Evolutionary conservation across 495 filamentous ascomycete genomes (phyloP).

Genomic region (Podospora australis): DNA sequence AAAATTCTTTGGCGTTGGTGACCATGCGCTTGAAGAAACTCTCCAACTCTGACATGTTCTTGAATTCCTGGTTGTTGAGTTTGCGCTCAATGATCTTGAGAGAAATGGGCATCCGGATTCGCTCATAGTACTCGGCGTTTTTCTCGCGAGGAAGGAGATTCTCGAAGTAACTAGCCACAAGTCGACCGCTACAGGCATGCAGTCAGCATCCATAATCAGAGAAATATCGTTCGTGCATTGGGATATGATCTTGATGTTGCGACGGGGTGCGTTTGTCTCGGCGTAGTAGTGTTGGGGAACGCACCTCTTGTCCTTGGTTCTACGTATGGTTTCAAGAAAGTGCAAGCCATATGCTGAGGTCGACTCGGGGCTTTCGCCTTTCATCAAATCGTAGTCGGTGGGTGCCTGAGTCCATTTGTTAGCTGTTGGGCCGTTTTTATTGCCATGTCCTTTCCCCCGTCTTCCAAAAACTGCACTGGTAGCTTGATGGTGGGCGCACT

Average conservation of each 20-base stretch:
- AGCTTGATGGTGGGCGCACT: no score
- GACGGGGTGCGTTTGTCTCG: no score
- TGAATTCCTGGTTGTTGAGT: constrained; percentile 56
- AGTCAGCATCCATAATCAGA: constrained; percentile 6
- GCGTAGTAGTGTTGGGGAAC: constrained; percentile 7
- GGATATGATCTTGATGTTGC: no score
- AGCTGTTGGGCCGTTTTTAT: constrained; percentile 9
- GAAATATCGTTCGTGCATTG: no score
- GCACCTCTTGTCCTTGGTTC: constrained; percentile 67
- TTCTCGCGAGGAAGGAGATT: constrained; percentile 55
- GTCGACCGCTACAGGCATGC: constrained; percentile 48
- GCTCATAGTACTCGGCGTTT: constrained; percentile 66
- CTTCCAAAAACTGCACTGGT: no score
- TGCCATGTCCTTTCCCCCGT: no score
- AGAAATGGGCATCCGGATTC: constrained; percentile 66
- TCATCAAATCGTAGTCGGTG: constrained; percentile 32
- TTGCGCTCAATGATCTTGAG: constrained; percentile 69
- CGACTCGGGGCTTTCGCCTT: constrained; percentile 52
- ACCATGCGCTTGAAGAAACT: constrained; percentile 73
- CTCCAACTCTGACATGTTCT: constrained; percentile 56
- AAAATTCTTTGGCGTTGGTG: constrained; percentile 67
- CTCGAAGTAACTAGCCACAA: constrained; percentile 66
- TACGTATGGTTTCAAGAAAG: constrained; percentile 58
- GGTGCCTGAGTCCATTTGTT: constrained; percentile 20
- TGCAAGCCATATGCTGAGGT: constrained; percentile 61